Percentiles rank a stretch among this genome's conserved stretches.
Evolutionary conservation across 2,329 filamentous ascomycete species (phyloP).

Genomic region (Cytospora piceicola): DNA sequence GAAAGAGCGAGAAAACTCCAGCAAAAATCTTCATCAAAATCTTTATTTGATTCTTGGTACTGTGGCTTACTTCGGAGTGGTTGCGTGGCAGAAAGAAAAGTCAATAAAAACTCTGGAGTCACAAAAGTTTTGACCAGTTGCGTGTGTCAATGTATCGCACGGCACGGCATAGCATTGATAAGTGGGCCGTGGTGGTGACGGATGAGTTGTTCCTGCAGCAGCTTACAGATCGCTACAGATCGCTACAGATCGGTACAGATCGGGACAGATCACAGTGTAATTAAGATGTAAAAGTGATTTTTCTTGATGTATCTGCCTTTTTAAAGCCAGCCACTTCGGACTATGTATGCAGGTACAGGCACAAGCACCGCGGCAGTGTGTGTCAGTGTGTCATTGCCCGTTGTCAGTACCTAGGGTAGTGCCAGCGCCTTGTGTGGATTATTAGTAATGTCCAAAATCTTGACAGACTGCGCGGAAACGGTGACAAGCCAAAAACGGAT

Average conservation of each 20-base stretch:
- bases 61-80: neutral
- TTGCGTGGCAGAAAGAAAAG: neutral
- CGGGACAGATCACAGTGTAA: too few species aligned
- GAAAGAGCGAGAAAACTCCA: neutral
- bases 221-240: neutral
- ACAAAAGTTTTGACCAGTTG: neutral
- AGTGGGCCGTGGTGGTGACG: neutral
- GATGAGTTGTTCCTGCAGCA: slow-evolving; percentile 24
- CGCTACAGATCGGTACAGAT: neutral
- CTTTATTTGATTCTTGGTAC: slow-evolving; percentile 1
- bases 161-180: neutral
- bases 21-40: slow-evolving; percentile 8
- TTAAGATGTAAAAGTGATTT: neutral
- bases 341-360: slow-evolving; percentile 18
- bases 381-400: neutral
- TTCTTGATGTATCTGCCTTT: too few species aligned
- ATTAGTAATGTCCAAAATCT: too few species aligned
- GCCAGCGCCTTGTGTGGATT: neutral
- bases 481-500: neutral
- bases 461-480: neutral
- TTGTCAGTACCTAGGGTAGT: neutral
- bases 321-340: neutral
- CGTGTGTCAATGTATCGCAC: neutral
- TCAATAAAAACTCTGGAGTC: neutral
- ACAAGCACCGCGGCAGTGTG: slow-evolving; percentile 1